These are phyloP conservation scores for Discostella stelligeroides DNA, from an alignment of 108 stramenopile genomes.

Conservation along the genomic window DNA sequence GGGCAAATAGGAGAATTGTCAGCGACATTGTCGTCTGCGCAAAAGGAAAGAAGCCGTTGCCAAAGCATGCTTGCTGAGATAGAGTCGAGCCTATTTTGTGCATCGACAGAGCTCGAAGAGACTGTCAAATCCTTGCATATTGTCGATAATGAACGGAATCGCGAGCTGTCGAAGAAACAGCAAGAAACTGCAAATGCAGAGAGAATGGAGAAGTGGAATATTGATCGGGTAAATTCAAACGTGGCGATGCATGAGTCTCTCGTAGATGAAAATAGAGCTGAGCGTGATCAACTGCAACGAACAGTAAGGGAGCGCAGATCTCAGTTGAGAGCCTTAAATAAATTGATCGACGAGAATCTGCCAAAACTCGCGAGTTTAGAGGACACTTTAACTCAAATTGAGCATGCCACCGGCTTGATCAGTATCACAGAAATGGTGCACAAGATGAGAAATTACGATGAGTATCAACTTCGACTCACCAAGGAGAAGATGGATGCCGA, in stretches of 20 bases:
- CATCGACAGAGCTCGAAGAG: conserved; percentile 45
- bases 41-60: conserved; percentile 44
- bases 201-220: conserved; percentile 54
- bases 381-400: conserved; percentile 52
- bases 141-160: conserved; percentile 45
- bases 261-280: conserved; percentile 37
- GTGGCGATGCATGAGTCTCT: conserved; percentile 39
- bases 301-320: conserved; percentile 30
- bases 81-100: conserved; percentile 42
- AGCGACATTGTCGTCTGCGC: conserved; percentile 43
- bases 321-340: conserved; percentile 48
- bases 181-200: conserved; percentile 45
- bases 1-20: conserved; percentile 68
- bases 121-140: conserved; percentile 28
- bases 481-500: conserved; percentile 71
- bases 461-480: conserved; percentile 41
- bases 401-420: conserved; percentile 76
- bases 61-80: conserved; percentile 55
- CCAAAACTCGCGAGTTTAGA: conserved; percentile 46
- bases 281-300: conserved; percentile 41
- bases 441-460: conserved; percentile 60
- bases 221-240: conserved; percentile 29
- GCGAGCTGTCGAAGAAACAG: conserved; percentile 35
- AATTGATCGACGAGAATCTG: conserved; percentile 19
- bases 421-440: conserved; percentile 66